phyloP scores from a whole-genome alignment of 2,329 filamentous ascomycete genomes.

The Exutisphaerella laricina region DNA sequence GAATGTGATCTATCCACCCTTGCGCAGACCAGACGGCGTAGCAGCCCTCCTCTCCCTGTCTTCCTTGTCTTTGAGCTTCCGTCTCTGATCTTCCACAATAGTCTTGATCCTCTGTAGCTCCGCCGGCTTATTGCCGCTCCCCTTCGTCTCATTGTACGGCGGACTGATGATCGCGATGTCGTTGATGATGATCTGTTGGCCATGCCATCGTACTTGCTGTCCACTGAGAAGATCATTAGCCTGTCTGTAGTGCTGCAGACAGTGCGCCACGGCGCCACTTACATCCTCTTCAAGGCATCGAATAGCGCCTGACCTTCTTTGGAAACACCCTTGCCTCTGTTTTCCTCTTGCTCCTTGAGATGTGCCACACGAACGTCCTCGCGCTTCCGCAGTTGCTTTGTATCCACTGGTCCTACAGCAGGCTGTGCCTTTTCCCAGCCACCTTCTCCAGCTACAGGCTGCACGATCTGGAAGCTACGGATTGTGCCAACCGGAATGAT shows the following conservation, averaged over 20 bases:
- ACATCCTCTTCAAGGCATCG: slow-evolving; percentile 56
- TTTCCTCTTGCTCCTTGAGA: slow-evolving; percentile 53
- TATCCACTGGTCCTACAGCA: slow-evolving; percentile 49
- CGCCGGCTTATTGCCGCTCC: slow-evolving; percentile 39
- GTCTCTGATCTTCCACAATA: slow-evolving; percentile 43
- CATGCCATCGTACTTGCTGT: slow-evolving; percentile 53
- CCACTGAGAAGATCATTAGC: no score
- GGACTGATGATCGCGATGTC: slow-evolving; percentile 55
- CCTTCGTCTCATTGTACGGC: slow-evolving; percentile 55
- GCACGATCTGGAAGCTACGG: slow-evolving; percentile 51
- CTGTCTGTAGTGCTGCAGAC: no score
- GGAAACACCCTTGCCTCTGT: slow-evolving; percentile 55
- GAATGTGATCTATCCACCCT: no score
- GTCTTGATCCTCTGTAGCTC: slow-evolving; percentile 41
- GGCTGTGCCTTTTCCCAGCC: slow-evolving; percentile 43
- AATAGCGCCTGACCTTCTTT: slow-evolving; percentile 59
- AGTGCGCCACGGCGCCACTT: no score
- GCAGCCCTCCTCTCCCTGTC: slow-evolving; percentile 21
- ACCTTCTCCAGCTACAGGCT: slow-evolving; percentile 36
- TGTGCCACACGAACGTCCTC: slow-evolving; percentile 53
- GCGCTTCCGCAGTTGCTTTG: slow-evolving; percentile 49
- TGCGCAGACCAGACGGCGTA: slow-evolving; percentile 18
- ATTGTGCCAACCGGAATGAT: slow-evolving; percentile 57
- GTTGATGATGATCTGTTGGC: slow-evolving; percentile 54
- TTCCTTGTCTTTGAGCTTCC: slow-evolving; percentile 36